Evolutionary conservation across 2,329 filamentous ascomycete genomes (phyloP).

Genomic region (Apiospora kogelbergensis): DNA sequence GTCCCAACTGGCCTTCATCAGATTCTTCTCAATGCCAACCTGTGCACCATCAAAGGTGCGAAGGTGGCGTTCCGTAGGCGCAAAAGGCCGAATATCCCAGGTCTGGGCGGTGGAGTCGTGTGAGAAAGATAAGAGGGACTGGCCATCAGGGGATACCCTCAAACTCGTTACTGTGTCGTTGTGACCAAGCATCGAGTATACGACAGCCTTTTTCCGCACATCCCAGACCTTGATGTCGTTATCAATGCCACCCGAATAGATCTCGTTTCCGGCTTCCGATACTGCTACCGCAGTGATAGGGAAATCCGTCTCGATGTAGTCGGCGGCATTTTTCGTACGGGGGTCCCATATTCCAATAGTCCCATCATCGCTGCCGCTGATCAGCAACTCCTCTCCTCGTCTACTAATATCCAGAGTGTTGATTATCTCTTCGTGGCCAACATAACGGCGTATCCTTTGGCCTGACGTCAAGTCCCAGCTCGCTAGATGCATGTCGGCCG

Average conservation of each 20-base stretch:
- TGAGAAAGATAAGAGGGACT: slow-evolving; percentile 85
- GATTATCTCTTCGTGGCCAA: slow-evolving; percentile 94
- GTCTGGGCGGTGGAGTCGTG: slow-evolving; percentile 93
- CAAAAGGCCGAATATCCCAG: slow-evolving; percentile 96
- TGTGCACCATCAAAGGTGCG: slow-evolving; percentile 91
- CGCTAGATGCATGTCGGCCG: slow-evolving; percentile 88
- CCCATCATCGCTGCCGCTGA: slow-evolving; percentile 92
- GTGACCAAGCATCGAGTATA: slow-evolving; percentile 87
- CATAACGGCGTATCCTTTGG: slow-evolving; percentile 85
- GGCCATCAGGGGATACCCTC: slow-evolving; percentile 87
- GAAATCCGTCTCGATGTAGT: slow-evolving; percentile 88
- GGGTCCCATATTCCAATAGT: slow-evolving; percentile 96
- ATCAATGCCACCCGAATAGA: slow-evolving; percentile 93
- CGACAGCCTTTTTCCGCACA: slow-evolving; percentile 82
- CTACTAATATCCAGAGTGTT: slow-evolving; percentile 87
- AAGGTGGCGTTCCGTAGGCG: slow-evolving; percentile 80
- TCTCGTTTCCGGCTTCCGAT: slow-evolving; percentile 92
- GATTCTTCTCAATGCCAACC: slow-evolving; percentile 84
- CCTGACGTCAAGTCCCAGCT: slow-evolving; percentile 95
- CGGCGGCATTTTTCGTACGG: slow-evolving; percentile 80
- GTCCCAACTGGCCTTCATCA: slow-evolving; percentile 90
- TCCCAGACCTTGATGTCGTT: slow-evolving; percentile 99
- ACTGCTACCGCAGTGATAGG: slow-evolving; percentile 89
- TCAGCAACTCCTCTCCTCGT: slow-evolving; percentile 84
- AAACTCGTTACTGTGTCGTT: slow-evolving; percentile 90